Evolutionary conservation across 257 asterid species (phyloP).

Genomic region (Solanum appendiculatum): DNA sequence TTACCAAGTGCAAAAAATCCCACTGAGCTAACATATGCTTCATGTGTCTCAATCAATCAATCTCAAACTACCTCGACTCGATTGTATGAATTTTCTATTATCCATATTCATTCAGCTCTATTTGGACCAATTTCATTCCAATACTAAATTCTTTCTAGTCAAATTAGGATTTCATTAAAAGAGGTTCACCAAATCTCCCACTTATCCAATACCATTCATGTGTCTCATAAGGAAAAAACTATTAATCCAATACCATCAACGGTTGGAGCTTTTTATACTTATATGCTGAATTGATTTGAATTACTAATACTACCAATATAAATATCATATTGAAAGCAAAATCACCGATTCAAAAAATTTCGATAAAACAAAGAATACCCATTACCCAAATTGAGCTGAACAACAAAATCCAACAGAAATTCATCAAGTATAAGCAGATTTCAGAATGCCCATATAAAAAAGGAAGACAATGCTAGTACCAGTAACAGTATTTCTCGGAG

Average conservation of each 20-base stretch:
- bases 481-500: constrained; percentile 12
- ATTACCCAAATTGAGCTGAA: background rate
- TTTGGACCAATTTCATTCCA: background rate
- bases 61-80: background rate
- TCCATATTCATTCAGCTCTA: background rate
- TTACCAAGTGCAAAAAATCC: background rate
- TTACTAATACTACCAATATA: background rate
- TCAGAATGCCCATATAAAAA: background rate
- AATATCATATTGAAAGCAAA: background rate
- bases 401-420: background rate
- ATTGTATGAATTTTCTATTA: background rate
- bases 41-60: background rate
- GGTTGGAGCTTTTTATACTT: background rate
- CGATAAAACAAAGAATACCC: background rate
- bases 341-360: background rate
- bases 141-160: background rate
- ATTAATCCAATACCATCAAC: background rate
- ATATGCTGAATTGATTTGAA: background rate
- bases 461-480: constrained; percentile 11
- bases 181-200: background rate
- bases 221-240: background rate
- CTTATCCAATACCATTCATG: background rate
- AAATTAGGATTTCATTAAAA: background rate
- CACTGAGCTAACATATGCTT: no score
- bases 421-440: background rate